Percentiles rank a stretch among this genome's conserved stretches.
These are phyloP conservation scores for Lachancea quebecensis DNA, from an alignment of 805 yeast genomes.

Conservation along the genomic window DNA sequence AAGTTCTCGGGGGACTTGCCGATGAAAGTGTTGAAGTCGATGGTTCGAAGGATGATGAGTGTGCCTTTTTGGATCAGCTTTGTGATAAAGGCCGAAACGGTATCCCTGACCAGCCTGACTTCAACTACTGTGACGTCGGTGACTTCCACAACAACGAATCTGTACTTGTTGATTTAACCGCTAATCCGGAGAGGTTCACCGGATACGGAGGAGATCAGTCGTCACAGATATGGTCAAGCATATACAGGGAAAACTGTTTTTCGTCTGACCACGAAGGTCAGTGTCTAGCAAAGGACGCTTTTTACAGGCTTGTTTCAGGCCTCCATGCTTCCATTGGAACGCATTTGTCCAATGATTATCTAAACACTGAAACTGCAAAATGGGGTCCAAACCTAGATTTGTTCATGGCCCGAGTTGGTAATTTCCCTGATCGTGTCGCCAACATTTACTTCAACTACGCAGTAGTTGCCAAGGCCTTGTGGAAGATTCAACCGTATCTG, in stretches of 20 bases:
- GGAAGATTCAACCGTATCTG: constrained; percentile 53
- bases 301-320: constrained; percentile 82
- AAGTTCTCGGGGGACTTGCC: constrained; percentile 43
- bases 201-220: constrained; percentile 95
- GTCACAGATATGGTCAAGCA: constrained; percentile 85
- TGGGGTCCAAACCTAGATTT: constrained; percentile 80
- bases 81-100: constrained; percentile 25
- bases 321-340: constrained; percentile 94
- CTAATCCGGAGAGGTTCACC: constrained; percentile 93
- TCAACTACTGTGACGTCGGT: constrained; percentile 66
- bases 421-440: constrained; percentile 79
- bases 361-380: constrained; percentile 61
- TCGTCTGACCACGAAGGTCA: constrained; percentile 43
- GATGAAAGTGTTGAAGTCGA: constrained; percentile 24
- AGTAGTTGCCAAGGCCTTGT: constrained; percentile 70
- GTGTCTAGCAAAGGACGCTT: constrained; percentile 82
- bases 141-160: constrained; percentile 53
- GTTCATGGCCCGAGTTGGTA: constrained; percentile 86
- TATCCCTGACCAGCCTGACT: constrained; percentile 32
- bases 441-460: constrained; percentile 92
- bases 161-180: constrained; percentile 77
- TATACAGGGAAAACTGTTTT: constrained; percentile 88
- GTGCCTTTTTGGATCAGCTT: constrained; percentile 34
- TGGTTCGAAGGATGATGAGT: constrained; percentile 29
- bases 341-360: constrained; percentile 79